Base-by-base conservation (phyloP, 345 rosid species). In the Brassica incana region DNA sequence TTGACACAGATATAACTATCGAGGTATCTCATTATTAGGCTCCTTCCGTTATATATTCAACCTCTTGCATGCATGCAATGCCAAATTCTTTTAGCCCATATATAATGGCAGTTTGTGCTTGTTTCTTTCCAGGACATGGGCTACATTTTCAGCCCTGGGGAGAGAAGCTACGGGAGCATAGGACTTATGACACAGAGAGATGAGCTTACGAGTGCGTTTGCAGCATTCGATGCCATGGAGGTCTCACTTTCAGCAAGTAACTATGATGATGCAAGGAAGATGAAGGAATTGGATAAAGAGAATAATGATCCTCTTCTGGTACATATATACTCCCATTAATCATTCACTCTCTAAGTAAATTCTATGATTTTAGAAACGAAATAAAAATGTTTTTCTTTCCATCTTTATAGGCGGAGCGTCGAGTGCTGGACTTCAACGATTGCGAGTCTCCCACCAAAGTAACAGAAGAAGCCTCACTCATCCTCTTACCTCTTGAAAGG, bases 391-490 rank as follows among this genome's bases (percentile, higher is more conserved):
- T 1, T 48, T 40, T 48, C 5, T 5, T 12, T 14, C 5, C 43
- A 33, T 33, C 36, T 50, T 5, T 60, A 35, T 35, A 81, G 99
- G 83, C 75, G 7, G 98, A 95, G 81, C 81, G 98, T 25, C 97
- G 99, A 1, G 74, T 78, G 38, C 90, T 96, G 3, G 98, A 96
- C 85, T 96, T 96, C 82, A 93, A 90, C 32, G 99, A 96, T 75
- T 96, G 98, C 50, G 97, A 82, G 76, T 90, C 92, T 18, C 99
- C 97, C 0, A 86, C 72, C 82, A 90, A 48, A 80, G 84, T 81
- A 73, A 83, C 62, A 83, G 5, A 67, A 81, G 90, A 36, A 88
- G 88, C 60, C 91, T 90, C n/a, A n/a, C n/a, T n/a, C 92, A 32
- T 84, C 99, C 25, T 40, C 52, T 3, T 86, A 85, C 78, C 87